A percentile compares a stretch with the other conserved stretches of the same genome.
Evolutionary conservation across 2,329 filamentous ascomycete species (phyloP).

Genomic region (Dothidotthia symphoricarpi): DNA sequence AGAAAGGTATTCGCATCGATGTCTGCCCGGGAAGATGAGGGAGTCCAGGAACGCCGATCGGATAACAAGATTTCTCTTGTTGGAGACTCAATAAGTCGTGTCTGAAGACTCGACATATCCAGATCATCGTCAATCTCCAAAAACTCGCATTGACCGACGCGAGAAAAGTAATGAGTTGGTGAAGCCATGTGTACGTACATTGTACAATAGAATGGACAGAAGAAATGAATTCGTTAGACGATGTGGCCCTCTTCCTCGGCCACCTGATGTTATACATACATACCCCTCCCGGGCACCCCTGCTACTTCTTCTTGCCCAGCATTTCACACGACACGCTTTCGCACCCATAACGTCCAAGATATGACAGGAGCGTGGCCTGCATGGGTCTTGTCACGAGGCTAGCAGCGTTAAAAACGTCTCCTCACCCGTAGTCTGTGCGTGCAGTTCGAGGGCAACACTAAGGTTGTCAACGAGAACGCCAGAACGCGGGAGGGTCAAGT

Average conservation of each 20-base stretch:
- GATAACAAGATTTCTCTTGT: slow-evolving; percentile 20
- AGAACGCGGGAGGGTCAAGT: background rate
- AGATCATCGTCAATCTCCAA: slow-evolving; percentile 33
- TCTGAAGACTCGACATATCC: slow-evolving; percentile 28
- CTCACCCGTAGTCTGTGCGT: slow-evolving; percentile 14
- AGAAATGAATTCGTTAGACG: background rate
- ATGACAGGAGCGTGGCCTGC: slow-evolving; percentile 13
- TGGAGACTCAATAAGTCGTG: slow-evolving; percentile 21
- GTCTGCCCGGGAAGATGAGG: slow-evolving; percentile 4
- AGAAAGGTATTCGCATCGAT: slow-evolving; percentile 27
- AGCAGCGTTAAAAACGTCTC: slow-evolving; percentile 12
- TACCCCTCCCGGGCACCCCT: slow-evolving; percentile 13
- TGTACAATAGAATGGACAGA: background rate
- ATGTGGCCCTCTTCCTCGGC: slow-evolving; percentile 1
- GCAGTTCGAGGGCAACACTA: slow-evolving; percentile 1
- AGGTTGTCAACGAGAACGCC: no score
- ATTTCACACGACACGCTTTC: slow-evolving; percentile 14
- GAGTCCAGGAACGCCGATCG: slow-evolving; percentile 9
- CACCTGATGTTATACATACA: slow-evolving; percentile 8
- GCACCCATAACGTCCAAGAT: slow-evolving; percentile 7
- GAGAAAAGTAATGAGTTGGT: slow-evolving; percentile 14
- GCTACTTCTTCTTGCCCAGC: slow-evolving; percentile 14
- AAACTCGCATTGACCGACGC: slow-evolving; percentile 29
- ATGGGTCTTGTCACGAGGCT: slow-evolving; percentile 14
- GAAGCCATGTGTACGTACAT: slow-evolving; percentile 22